Base-by-base conservation (phyloP, 352 stramenopile genomes). In the Phytophthora tentaculata region DNA sequence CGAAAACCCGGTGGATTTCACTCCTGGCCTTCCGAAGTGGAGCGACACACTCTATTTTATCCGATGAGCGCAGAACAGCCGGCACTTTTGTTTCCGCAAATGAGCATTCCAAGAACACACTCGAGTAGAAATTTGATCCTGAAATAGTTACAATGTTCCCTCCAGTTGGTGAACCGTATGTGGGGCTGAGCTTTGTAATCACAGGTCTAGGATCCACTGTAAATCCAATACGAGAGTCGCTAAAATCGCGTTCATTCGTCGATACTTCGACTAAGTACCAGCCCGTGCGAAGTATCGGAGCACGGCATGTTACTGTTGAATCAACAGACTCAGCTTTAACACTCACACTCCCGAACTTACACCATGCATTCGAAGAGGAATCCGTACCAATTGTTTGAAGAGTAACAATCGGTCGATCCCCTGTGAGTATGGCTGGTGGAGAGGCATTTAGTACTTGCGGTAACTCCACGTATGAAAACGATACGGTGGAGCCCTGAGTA, bases 161-260 rank as follows among this genome's bases (percentile, higher is more conserved):
- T 26, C 43, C 54, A 19, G 17, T 45, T 13, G 26, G 14, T 20
- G 17, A 51, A 8, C 43, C 54, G n/a, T 52, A 61, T 39, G 26
- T 50, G 22, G 54, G 54, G n/a, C 43, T 61, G 23, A 52, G 23
- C 22, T 16, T 28, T 16, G n/a, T 51, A 12, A 22, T 24, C 8
- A 43, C 23, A 26, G 39, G 37, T 23, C 43, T 28, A 6, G 19
- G 2, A 3, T 39, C 24, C n/a, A 84, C 47, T 10, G 19, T 67
- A 47, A 75, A 77, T 24, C 32, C 44, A 22, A 73, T 5, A 0
- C 23, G 50, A 13, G 75, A 79, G 0, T 80, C 64, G 29, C 76
- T 85, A 37, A 86, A 89, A 44, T 89, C 80, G 7, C 61, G 56
- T 28, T 71, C 55, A 47, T 89, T 89, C 5, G 62, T 70, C 3